Evolutionary conservation across 805 yeast genomes (phyloP), one percentile per base, ranked within the genome.

Genomic region (Zygoascus ofunaensis): DNA sequence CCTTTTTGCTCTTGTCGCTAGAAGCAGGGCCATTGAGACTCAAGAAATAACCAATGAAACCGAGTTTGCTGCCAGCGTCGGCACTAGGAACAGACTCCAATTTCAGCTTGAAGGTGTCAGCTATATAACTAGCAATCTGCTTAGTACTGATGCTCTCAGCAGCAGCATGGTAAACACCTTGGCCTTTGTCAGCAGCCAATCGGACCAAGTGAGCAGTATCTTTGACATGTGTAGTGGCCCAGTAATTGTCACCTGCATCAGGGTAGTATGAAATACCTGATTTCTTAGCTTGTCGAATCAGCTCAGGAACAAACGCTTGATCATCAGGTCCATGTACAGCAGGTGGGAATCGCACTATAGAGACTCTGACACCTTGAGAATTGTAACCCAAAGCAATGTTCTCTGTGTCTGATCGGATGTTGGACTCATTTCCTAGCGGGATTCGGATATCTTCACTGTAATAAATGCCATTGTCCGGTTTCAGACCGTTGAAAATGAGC

Each of bases 181-280:
- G 38, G 30, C 64, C 60, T 43, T 65, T 48, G 37, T 44, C 42
- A 26, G 61, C 56, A 46, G 59, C 61, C 46, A 52, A 36, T 37
- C 57, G 37, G 56, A 44, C 65, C 18, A 64, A 37, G 4, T 19
- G 42, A 8, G 68, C 71, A 15, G 59, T 64, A 55, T 68, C 72
- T 2, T 33, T 18, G 8, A 55, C 52, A 42, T 61, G 55, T 33
- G 58, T 62, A 5, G 65, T 61, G 2, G 64, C 42, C 68, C 69
- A 66, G 4, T 34, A 40, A 43, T 55, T 59, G 14, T 48, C 45
- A 19, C 65, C 68, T 26, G 59, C 65, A 10, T 69, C 73, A 8
- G 63, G 50, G 52, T 63, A 69, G 4, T 60, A 47, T 10, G 66
- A 61, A 24, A 55, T 54, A 2, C 65, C 64, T 4, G 48, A 33